These are phyloP conservation scores for Vachellia collinsii DNA, from an alignment of 306 rosid species.

Conservation along the genomic window DNA sequence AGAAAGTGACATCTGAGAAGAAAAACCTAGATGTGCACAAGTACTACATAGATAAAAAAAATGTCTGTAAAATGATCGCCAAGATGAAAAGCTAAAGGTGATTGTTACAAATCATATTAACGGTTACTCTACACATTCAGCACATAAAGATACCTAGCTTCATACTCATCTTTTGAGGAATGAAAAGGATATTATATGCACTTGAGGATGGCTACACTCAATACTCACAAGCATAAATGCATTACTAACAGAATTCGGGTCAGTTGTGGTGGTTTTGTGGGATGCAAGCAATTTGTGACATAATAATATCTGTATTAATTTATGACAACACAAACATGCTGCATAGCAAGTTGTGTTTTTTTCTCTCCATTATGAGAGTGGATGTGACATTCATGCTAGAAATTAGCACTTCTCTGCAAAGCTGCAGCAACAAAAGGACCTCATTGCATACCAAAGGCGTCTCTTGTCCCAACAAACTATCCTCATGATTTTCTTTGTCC, in stretches of 20 bases:
- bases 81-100: constrained; percentile 3
- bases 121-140: not conserved
- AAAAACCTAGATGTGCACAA: constrained; percentile 22
- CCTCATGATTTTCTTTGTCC: constrained; percentile 62
- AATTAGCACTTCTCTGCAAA: constrained; percentile 33
- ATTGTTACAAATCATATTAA: constrained; percentile 19
- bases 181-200: constrained; percentile 32
- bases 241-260: constrained; percentile 21
- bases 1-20: constrained; percentile 35
- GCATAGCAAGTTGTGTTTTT: constrained; percentile 13
- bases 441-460: constrained; percentile 76
- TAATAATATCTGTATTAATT: constrained; percentile 9
- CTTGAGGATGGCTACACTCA: constrained; percentile 32
- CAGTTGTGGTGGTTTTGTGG: constrained; percentile 23
- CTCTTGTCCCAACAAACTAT: constrained; percentile 72
- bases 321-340: constrained; percentile 13
- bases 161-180: not conserved
- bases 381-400: constrained; percentile 31
- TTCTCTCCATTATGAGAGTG: constrained; percentile 11
- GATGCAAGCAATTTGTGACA: constrained; percentile 32
- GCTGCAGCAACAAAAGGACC: constrained; percentile 25
- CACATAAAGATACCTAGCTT: constrained; percentile 3
- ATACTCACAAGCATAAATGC: constrained; percentile 17
- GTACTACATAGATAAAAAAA: constrained; percentile 18
- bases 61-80: constrained; percentile 18